Percentiles rank a stretch among this genome's conserved stretches.
phyloP scores from a whole-genome alignment of 495 filamentous ascomycete species.

The Alectoria sarmentosa region DNA sequence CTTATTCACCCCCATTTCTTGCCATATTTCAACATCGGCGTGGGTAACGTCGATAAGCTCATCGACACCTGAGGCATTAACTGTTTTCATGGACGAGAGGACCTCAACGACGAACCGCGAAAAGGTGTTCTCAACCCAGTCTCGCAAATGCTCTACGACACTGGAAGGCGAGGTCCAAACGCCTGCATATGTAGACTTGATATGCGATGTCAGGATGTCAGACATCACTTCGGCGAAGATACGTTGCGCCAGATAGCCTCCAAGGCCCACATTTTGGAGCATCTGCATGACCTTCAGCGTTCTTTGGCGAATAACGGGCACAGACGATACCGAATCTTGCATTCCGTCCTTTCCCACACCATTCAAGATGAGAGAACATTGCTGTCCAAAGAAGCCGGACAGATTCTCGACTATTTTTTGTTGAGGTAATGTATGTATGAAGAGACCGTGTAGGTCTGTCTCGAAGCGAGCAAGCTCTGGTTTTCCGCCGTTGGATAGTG shows the following conservation, averaged over 20 bases:
- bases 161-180: conserved; percentile 52
- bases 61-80: conserved; percentile 23
- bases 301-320: conserved; percentile 14
- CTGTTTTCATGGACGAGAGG: conserved; percentile 39
- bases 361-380: conserved; percentile 51
- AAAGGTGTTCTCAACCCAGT: conserved; percentile 70
- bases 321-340: conserved; percentile 25
- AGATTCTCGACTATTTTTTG: conserved; percentile 44
- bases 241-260: conserved; percentile 64
- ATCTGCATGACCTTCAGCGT: conserved; percentile 48
- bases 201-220: conserved; percentile 57
- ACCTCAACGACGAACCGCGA: conserved; percentile 60
- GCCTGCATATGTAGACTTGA: conserved; percentile 51
- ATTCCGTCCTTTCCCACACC: conserved; percentile 29
- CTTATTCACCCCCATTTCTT: conserved; percentile 67
- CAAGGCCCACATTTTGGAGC: conserved; percentile 65
- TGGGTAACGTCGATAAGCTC: conserved; percentile 41
- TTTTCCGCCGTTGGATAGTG: conserved; percentile 32
- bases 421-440: conserved; percentile 56
- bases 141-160: conserved; percentile 49
- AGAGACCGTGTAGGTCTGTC: conserved; percentile 56
- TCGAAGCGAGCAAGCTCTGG: conserved; percentile 42
- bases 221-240: conserved; percentile 72
- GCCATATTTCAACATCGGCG: conserved; percentile 67
- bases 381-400: conserved; percentile 43